These are phyloP conservation scores for Curvularia sp. DNA, from an alignment of 2,329 filamentous ascomycete genomes.

Conservation along the genomic window DNA sequence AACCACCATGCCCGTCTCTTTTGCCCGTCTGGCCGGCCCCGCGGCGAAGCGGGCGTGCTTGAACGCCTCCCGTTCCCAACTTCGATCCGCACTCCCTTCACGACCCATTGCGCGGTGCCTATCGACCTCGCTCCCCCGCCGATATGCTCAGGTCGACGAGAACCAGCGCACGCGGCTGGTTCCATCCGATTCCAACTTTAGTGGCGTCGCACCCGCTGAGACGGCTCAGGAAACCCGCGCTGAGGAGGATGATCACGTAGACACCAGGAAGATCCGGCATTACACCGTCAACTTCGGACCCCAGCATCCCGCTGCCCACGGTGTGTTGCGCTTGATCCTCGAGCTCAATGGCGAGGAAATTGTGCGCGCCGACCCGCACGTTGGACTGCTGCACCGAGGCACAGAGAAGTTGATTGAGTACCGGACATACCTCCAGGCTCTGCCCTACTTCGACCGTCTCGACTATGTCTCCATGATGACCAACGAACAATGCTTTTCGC, in stretches of 20 bases:
- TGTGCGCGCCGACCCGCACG: slow-evolving; percentile 93
- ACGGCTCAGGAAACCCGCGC: slow-evolving; percentile 55
- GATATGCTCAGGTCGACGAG: slow-evolving; percentile 65
- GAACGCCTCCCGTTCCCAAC: slow-evolving; percentile 57
- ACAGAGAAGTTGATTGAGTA: slow-evolving; percentile 99
- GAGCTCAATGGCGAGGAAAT: slow-evolving; percentile 99
- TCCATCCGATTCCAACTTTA: slow-evolving; percentile 71
- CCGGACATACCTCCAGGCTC: slow-evolving; percentile 97
- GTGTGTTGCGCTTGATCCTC: slow-evolving; percentile 95
- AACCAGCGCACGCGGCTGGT: slow-evolving; percentile 66
- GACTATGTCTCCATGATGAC: slow-evolving; percentile 99
- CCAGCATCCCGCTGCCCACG: slow-evolving; percentile 97
- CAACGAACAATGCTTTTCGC: slow-evolving; percentile 96
- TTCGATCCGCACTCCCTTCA: slow-evolving; percentile 48
- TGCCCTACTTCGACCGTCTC: slow-evolving; percentile 98
- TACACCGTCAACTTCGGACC: slow-evolving; percentile 99
- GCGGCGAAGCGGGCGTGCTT: slow-evolving; percentile 72
- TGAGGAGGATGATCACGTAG: slow-evolving; percentile 56
- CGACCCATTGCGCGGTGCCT: slow-evolving; percentile 66
- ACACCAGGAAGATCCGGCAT: slow-evolving; percentile 88
- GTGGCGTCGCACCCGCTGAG: slow-evolving; percentile 55
- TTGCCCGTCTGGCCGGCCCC: slow-evolving; percentile 76
- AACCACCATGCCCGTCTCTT: slow-evolving; percentile 70
- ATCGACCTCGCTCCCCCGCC: slow-evolving; percentile 69
- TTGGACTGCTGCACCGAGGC: slow-evolving; percentile 92